Evolutionary conservation across 2,329 filamentous ascomycete genomes (phyloP).

Genomic region (Orbilia blumenaviensis): DNA sequence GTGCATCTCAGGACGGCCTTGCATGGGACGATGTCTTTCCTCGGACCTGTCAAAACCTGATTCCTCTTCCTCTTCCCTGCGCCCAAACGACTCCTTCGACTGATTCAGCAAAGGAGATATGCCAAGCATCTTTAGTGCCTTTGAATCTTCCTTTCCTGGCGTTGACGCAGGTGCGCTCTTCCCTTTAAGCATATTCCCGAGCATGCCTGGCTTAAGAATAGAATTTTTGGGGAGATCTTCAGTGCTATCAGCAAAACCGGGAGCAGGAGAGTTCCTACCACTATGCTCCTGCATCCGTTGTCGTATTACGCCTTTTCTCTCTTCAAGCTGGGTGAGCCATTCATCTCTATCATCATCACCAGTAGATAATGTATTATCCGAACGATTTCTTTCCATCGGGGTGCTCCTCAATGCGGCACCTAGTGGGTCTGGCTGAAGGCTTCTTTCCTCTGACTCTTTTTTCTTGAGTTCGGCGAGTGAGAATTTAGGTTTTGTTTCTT

Average conservation of each 20-base stretch:
- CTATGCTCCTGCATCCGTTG: constrained; percentile 50
- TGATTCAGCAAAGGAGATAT: constrained; percentile 47
- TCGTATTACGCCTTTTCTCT: constrained; percentile 41
- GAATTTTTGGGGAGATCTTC: constrained; percentile 47
- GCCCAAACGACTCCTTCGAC: constrained; percentile 45
- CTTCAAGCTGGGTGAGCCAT: constrained; percentile 47
- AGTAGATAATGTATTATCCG: constrained; percentile 34
- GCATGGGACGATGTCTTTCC: constrained; percentile 31
- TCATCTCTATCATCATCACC: constrained; percentile 44
- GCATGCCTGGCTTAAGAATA: constrained; percentile 47
- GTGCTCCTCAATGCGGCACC: background rate
- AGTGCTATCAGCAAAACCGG: constrained; percentile 35
- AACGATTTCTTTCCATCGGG: constrained; percentile 46
- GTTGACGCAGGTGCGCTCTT: constrained; percentile 28
- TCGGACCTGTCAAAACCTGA: constrained; percentile 3
- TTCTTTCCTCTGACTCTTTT: constrained; percentile 28
- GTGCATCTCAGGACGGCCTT: constrained; percentile 35
- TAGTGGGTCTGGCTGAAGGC: constrained; percentile 14
- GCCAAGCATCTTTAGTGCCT: constrained; percentile 43
- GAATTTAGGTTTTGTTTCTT: constrained; percentile 33
- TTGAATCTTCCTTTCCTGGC: constrained; percentile 17
- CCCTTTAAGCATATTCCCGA: constrained; percentile 49
- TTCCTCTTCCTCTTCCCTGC: constrained; percentile 41
- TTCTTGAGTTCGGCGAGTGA: constrained; percentile 38
- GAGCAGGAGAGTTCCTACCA: constrained; percentile 51